Base-by-base conservation (phyloP, 495 filamentous ascomycete genomes). In the Aspergillus bertholletiae region DNA sequence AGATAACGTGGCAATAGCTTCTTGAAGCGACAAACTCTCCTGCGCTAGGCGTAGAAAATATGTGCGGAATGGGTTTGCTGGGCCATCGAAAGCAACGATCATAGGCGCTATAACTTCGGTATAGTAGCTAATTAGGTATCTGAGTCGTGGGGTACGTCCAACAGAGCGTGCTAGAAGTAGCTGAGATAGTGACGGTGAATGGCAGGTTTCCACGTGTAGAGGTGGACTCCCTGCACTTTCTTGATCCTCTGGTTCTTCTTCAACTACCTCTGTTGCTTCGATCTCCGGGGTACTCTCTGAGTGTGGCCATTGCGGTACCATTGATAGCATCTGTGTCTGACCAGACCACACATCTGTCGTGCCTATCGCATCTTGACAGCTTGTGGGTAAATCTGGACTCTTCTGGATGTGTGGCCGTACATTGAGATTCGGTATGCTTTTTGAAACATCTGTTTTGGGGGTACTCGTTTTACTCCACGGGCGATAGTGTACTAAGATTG, bases 91-190 rank as follows among this genome's bases (percentile, higher is more conserved):
- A 44, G 91, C 87, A 15, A 97, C 91, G 61, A 96, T 88, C 56
- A 89, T 87, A 0, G 90, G 88, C 56, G 92, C 94, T 69, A 97
- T 91, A 58, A 88, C 86, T 63, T 92, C 93, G 52, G 92, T 85
- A 69, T 94, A 82, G 55, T 82, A 82, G 55, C 77, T 79, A 58
- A 82, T 80, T 26, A 87, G 72, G 56, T 79, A 82, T 61, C 77
- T 77, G 35, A 84, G 72, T 24, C 83, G 79, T 9, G 80, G 82
- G 5, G 83, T 80, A 7, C 72, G 74, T 11, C 79, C 79, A 22
- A 79, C 71, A 0, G 74, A 73, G 40, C 75, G 64, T 46, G 75
- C 71, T 11, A 79, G 60, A 17, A 81, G 72, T 34, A 76, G 57
- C 26, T 74, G 70, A 12, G 75, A 73, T 21, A 77, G 68, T 12